Evolutionary conservation across 1,284 basidiomycete genomes (phyloP).

Genomic region (Pyrrhoderma lamaoense): DNA sequence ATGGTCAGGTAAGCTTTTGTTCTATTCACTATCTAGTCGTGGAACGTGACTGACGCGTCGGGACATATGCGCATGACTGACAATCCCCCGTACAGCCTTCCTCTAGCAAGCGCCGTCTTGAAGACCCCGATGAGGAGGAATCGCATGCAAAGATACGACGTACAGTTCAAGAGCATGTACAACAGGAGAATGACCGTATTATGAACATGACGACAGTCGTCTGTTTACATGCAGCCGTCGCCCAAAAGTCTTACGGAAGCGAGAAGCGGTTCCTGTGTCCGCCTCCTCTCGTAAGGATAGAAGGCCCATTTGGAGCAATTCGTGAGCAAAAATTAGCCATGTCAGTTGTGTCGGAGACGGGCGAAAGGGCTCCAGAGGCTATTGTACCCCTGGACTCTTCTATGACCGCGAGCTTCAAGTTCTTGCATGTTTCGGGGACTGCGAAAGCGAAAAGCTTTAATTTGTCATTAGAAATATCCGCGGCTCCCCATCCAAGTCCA

Average conservation of each 20-base stretch:
- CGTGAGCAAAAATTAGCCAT: conserved; percentile 75
- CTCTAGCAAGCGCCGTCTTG: conserved; percentile 64
- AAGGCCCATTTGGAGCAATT: conserved; percentile 76
- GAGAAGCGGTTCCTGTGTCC: conserved; percentile 90
- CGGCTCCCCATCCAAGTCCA: conserved; percentile 52
- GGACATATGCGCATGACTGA: conserved; percentile 3
- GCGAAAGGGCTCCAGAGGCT: conserved; percentile 76
- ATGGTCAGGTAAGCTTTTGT: conserved; percentile 16
- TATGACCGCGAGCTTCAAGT: conserved; percentile 84
- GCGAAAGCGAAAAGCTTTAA: conserved; percentile 88
- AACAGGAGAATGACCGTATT: conserved; percentile 55
- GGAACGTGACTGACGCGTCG: conserved; percentile 12
- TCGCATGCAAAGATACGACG: conserved; percentile 72
- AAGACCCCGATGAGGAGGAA: conserved; percentile 59
- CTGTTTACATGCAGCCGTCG: conserved; percentile 82
- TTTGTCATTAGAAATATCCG: conserved; percentile 74
- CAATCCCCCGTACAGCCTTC: conserved; percentile 25
- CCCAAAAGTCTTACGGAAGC: conserved; percentile 87
- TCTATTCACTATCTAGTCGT: not conserved
- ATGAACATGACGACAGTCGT: conserved; percentile 85
- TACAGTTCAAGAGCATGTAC: conserved; percentile 71
- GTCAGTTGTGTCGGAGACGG: conserved; percentile 78
- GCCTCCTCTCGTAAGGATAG: conserved; percentile 82
- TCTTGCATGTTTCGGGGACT: conserved; percentile 81
- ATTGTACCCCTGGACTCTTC: conserved; percentile 72